phyloP scores from a whole-genome alignment of 306 rosid species.

The Mimosa bimucronata region DNA sequence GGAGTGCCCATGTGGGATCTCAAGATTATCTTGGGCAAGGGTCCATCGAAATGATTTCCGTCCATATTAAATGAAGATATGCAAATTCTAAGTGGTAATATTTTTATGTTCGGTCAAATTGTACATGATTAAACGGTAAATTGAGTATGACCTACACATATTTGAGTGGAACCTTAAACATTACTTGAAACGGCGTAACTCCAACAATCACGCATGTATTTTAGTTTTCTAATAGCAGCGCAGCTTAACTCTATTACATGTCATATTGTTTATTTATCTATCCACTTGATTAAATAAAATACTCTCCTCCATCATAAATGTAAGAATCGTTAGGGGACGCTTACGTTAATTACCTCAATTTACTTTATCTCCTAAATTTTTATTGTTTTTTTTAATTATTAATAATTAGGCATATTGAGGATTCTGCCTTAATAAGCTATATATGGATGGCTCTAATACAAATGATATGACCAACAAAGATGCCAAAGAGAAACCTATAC shows the following conservation, averaged over 20 bases:
- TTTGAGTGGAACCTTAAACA: background rate
- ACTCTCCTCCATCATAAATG: too few species aligned
- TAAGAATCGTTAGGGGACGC: too few species aligned
- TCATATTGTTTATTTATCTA: too few species aligned
- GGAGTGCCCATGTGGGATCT: background rate
- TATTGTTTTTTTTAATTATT: too few species aligned
- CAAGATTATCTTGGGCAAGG: conserved; percentile 8
- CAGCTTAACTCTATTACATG: background rate
- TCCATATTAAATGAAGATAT: background rate
- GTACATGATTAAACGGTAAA: background rate
- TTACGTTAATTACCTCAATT: too few species aligned
- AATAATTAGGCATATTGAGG: too few species aligned
- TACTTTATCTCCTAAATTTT: too few species aligned
- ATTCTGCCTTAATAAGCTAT: too few species aligned
- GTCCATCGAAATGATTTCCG: background rate
- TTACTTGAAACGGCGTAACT: too few species aligned
- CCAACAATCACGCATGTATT: background rate
- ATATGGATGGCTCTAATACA: too few species aligned
- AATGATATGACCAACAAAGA: too few species aligned
- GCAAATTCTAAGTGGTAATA: conserved; percentile 4
- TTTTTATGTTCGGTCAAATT: background rate
- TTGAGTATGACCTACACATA: background rate
- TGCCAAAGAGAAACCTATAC: too few species aligned
- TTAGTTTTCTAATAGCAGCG: background rate
- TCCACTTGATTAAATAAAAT: background rate